Conservation (phyloP, 75 land plant genomes). For the Selaginella moellendorffii region DNA sequence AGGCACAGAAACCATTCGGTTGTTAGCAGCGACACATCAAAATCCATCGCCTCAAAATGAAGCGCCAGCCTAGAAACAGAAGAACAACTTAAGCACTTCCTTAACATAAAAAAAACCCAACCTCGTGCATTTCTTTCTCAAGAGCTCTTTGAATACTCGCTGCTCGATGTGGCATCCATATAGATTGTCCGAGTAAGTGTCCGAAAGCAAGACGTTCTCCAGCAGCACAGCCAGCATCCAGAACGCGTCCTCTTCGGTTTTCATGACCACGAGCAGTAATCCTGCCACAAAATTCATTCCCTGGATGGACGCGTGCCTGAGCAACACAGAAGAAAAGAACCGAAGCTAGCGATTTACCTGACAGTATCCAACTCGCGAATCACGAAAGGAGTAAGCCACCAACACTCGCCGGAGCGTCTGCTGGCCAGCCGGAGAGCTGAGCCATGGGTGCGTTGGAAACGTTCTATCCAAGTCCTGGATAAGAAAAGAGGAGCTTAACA, state of each 20-base stretch:
- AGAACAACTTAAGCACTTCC: too few relatives aligned
- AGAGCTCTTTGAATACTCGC: slow-evolving; percentile 84
- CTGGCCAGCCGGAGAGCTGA: slow-evolving; percentile 82
- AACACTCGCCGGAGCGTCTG: slow-evolving; percentile 71
- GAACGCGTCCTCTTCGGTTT: slow-evolving; percentile 93
- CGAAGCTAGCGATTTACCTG: too few relatives aligned
- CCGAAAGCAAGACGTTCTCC: slow-evolving; percentile 80
- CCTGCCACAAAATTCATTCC: slow-evolving; percentile 95
- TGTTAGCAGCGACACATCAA: slow-evolving; percentile 86
- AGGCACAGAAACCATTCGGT: slow-evolving; percentile 97
- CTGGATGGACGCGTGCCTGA: too few relatives aligned
- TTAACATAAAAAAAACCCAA: too few relatives aligned
- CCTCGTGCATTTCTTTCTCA: slow-evolving; percentile 78
- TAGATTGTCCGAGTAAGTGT: slow-evolving; percentile 69
- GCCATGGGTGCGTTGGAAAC: slow-evolving; percentile 92
- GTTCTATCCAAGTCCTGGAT: slow-evolving; percentile 82
- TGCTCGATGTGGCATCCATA: slow-evolving; percentile 96
- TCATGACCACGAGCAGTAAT: slow-evolving; percentile 85
- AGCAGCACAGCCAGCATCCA: slow-evolving; percentile 86
- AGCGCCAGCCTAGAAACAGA: slow-evolving; percentile 62
- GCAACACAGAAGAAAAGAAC: too few relatives aligned
- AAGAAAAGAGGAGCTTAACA: too few relatives aligned
- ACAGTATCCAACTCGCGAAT: slow-evolving; percentile 95
- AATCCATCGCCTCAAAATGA: slow-evolving; percentile 77
- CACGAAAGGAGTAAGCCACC: slow-evolving; percentile 94